phyloP scores from a whole-genome alignment of 345 rosid species.

The Bruguiera parviflora region DNA sequence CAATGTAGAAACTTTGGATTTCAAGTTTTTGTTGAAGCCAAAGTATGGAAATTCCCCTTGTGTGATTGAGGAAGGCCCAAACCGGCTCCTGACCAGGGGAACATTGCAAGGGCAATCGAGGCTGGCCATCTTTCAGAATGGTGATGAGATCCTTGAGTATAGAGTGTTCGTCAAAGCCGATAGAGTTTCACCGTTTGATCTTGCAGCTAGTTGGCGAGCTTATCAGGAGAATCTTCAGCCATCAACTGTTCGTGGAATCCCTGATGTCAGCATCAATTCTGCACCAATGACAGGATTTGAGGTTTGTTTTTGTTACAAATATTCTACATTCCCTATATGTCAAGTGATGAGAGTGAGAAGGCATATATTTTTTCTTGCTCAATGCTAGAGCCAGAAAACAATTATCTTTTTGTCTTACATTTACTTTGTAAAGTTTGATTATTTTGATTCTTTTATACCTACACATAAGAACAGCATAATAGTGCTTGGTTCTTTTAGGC shows the following conservation, averaged over 20 bases:
- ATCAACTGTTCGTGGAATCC: conserved; percentile 89
- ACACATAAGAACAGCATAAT: too few relatives aligned
- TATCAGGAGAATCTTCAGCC: conserved; percentile 89
- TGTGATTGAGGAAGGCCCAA: conserved; percentile 87
- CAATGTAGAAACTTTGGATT: conserved; percentile 81
- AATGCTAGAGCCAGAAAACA: too few relatives aligned
- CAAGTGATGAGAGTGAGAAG: not conserved
- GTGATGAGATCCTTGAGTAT: conserved; percentile 72
- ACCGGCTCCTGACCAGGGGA: conserved; percentile 67
- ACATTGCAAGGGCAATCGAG: conserved; percentile 79
- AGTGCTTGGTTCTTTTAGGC: too few relatives aligned
- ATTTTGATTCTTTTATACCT: too few relatives aligned
- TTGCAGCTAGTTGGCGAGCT: conserved; percentile 99
- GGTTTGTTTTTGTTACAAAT: conserved; percentile 32
- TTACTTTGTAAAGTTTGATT: too few relatives aligned
- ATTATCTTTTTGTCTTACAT: too few relatives aligned
- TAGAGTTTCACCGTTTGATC: conserved; percentile 94
- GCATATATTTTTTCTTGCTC: too few relatives aligned
- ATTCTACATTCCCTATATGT: not conserved
- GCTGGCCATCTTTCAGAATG: conserved; percentile 60
- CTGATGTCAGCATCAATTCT: conserved; percentile 88
- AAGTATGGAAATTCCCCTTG: conserved; percentile 54
- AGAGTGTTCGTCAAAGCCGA: conserved; percentile 79
- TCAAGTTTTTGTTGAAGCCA: conserved; percentile 97
- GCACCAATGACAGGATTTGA: conserved; percentile 48